Evolutionary conservation across 75 land plant species (phyloP), one percentile per base, ranked within the genome.

Genomic region (Ceratopteris richardii): DNA sequence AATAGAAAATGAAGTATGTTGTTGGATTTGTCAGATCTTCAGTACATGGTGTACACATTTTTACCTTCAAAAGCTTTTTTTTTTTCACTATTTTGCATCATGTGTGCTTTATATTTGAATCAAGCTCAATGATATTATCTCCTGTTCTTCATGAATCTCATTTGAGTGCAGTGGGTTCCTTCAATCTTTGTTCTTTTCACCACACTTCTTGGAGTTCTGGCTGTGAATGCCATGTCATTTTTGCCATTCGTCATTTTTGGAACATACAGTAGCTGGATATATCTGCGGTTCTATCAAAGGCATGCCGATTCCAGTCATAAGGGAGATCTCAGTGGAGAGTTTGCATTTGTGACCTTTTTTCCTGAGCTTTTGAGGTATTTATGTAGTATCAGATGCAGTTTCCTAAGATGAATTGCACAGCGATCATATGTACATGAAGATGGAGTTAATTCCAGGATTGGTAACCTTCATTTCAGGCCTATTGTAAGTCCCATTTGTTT

Each of bases 141-240:
- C n/a, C n/a, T n/a, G n/a, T n/a, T n/a, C n/a, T n/a, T n/a, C n/a
- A n/a, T n/a, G n/a, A n/a, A n/a, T n/a, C n/a, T n/a, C n/a, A n/a
- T n/a, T n/a, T n/a, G n/a, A n/a, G n/a, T 26, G 58, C 81, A 95
- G 92, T 95, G 96, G 99, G 50, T 90, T n/a, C 92, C 99, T 39
- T 81, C 82, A 28, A 66, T 95, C 37, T 40, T 79, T 59, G 77
- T 84, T 43, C 51, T 77, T 63, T 16, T 78, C 9, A 64, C 83
- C 18, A 68, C 81, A 29, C 65, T 73, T 23, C 33, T 62, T 33
- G 68, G 90, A 64, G 62, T 86, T 57, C 69, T 86, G 42, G 64
- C 67, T 7, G 27, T 28, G 2, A 88, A 78, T 33, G 72, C 86
- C n/a, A 63, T 76, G 31, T 28, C 74, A 25, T 77, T 68, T 55